These are phyloP conservation scores for Alternaria triticimaculans DNA, from an alignment of 2,329 filamentous ascomycete genomes.

Conservation along the genomic window DNA sequence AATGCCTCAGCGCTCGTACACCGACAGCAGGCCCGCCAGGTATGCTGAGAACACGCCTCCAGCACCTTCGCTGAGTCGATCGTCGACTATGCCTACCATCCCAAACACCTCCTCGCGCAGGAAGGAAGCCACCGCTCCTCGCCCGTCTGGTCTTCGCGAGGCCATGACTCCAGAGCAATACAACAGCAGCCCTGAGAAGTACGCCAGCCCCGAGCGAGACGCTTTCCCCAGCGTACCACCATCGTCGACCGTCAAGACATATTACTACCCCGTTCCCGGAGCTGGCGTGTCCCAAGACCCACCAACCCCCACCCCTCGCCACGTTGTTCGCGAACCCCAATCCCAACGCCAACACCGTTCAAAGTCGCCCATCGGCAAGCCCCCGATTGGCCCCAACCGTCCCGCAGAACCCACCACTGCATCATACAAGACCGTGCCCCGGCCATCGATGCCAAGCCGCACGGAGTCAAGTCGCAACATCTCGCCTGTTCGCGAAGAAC, in stretches of 20 bases:
- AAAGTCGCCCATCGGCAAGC: slow-evolving; percentile 39
- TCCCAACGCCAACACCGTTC: slow-evolving; percentile 34
- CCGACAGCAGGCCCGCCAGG: slow-evolving; percentile 26
- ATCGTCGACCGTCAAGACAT: slow-evolving; percentile 21
- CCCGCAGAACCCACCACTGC: slow-evolving; percentile 22
- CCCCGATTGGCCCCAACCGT: slow-evolving; percentile 44
- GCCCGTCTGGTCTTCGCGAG: slow-evolving; percentile 41
- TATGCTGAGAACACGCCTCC: slow-evolving; percentile 41
- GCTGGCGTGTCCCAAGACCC: slow-evolving; percentile 36
- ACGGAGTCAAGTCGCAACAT: slow-evolving; percentile 34
- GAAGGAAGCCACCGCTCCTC: slow-evolving; percentile 29
- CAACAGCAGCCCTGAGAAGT: slow-evolving; percentile 1
- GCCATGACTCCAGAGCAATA: slow-evolving; percentile 33
- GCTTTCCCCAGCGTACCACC: slow-evolving; percentile 33
- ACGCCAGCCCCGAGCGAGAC: slow-evolving; percentile 23
- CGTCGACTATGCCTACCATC: slow-evolving; percentile 51
- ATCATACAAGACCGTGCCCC: slow-evolving; percentile 16
- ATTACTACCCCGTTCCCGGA: slow-evolving; percentile 36
- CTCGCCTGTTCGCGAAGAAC: slow-evolving; percentile 33
- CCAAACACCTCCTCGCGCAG: slow-evolving; percentile 34
- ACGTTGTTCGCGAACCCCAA: slow-evolving; percentile 42
- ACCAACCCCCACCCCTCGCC: slow-evolving; percentile 34
- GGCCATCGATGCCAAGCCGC: slow-evolving; percentile 25
- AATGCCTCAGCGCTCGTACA: slow-evolving; percentile 42
- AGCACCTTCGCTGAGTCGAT: slow-evolving; percentile 48